phyloP scores from a whole-genome alignment of 169 alveolate genomes.

The Eimeria mitis region DNA sequence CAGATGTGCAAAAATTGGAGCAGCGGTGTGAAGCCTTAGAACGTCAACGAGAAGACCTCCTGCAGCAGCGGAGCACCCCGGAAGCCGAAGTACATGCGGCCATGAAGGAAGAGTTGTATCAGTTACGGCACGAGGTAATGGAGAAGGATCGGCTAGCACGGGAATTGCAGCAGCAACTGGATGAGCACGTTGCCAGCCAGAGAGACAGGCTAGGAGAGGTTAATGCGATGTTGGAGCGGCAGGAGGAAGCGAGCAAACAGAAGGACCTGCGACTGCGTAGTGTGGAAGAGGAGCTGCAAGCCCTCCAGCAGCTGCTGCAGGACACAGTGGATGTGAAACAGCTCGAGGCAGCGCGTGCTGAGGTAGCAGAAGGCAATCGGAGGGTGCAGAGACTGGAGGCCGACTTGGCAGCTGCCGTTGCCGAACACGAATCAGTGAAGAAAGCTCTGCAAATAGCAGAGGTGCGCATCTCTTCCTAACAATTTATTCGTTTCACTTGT shows the following conservation, averaged over 20 bases:
- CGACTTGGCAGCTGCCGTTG: conserved; percentile 25
- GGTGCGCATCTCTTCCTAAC: not conserved
- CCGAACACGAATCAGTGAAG: conserved; percentile 23
- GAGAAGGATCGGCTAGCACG: conserved; percentile 45
- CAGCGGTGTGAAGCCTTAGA: conserved; percentile 20
- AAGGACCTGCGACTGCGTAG: conserved; percentile 62
- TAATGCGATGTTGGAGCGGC: conserved; percentile 58
- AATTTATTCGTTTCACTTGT: not conserved
- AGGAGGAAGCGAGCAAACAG: conserved; percentile 73
- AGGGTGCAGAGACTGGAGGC: conserved; percentile 26
- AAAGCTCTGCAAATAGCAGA: conserved; percentile 5
- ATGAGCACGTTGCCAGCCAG: conserved; percentile 48
- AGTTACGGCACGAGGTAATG: conserved; percentile 2
- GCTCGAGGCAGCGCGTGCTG: conserved; percentile 66
- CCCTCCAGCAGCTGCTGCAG: conserved; percentile 74
- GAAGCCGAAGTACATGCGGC: conserved; percentile 49
- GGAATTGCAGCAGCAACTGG: conserved; percentile 63
- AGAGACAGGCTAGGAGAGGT: conserved; percentile 71
- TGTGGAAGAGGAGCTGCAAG: conserved; percentile 63
- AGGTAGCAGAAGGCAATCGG: conserved; percentile 60
- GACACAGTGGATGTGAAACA: conserved; percentile 66
- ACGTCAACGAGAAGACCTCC: conserved; percentile 19
- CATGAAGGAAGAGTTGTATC: conserved; percentile 35
- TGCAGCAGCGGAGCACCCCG: conserved; percentile 41
- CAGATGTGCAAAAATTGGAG: conserved; percentile 14